Evolutionary conservation across 1,284 basidiomycete species (phyloP).

Genomic region (Apiotrichum mycotoxinovorans): DNA sequence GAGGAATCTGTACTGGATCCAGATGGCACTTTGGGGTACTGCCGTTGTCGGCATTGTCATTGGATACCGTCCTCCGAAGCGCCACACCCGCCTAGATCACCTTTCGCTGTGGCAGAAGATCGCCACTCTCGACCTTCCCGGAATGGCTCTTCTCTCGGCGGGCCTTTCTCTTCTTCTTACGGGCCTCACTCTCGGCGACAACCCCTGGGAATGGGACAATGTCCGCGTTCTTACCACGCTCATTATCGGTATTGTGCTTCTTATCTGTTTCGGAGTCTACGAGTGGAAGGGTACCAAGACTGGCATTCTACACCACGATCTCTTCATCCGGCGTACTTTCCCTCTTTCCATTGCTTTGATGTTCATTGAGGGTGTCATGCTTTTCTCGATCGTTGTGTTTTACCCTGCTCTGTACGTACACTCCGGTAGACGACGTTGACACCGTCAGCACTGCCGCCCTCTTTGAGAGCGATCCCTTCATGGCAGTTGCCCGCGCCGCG

Average conservation of each 20-base stretch:
- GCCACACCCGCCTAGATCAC: constrained; percentile 12
- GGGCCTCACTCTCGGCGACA: constrained; percentile 9
- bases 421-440: background rate
- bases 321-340: constrained; percentile 18
- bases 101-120: constrained; percentile 8
- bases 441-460: constrained; percentile 9
- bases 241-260: constrained; percentile 3
- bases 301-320: constrained; percentile 20
- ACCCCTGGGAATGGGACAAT: constrained; percentile 12
- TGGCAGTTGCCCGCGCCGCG: background rate
- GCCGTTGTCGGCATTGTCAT: constrained; percentile 2
- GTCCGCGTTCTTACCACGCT: constrained; percentile 8
- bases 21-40: constrained; percentile 13
- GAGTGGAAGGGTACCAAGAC: constrained; percentile 14
- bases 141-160: constrained; percentile 5
- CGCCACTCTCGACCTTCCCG: constrained; percentile 7
- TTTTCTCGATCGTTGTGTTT: constrained; percentile 17
- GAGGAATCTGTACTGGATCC: constrained; percentile 14
- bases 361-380: constrained; percentile 20
- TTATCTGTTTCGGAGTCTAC: constrained; percentile 7
- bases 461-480: constrained; percentile 15
- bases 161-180: constrained; percentile 5
- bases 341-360: constrained; percentile 16
- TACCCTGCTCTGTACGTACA: constrained; percentile 15
- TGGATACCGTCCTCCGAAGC: constrained; percentile 15